Evolutionary conservation across 78 protist species (phyloP), one percentile per base, ranked within the genome.

Genomic region (Dictyostelium discoideum): DNA sequence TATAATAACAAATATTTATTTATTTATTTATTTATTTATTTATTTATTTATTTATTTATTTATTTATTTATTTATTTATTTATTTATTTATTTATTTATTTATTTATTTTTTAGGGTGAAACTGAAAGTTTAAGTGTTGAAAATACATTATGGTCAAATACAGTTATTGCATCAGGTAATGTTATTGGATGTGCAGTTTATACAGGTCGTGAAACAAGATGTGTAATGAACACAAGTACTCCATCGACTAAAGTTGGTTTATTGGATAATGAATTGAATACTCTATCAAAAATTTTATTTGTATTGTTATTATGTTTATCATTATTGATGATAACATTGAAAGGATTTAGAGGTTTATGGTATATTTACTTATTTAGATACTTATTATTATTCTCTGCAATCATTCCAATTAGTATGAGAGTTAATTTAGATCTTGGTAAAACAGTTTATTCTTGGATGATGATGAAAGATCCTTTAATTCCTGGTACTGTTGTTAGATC

Each of bases 81-180:
- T n/a, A n/a, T n/a, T n/a, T n/a, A 10, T 16, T 26, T 0, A 3
- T 2, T 16, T 32, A 14, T 32, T 32, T 5, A 11, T 0, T 1
- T 72, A 5, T 42, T 42, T 42, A 42, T 60, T 16, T 14, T 37
- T 13, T 74, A 74, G 44, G 54, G 54, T 14, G 96, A 92, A 26
- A 87, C 93, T 20, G 99, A 99, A 83, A 90, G 99, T 9, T 83
- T 99, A 26, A 92, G 85, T 65, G 93, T 99, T 7, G 99, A 98
- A 8, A 99, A 99, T 93, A 98, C 99, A 6, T 97, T 99, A 9
- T 99, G 99, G 99, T 94, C 99, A n/a, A 97, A 96, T 76, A 97
- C 99, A 32, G 99, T 99, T 14, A 87, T 99, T 37, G 99, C 99
- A 6, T 37, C 97, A 16, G 99, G 99, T 48, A 81, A 60, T 73